phyloP scores from a whole-genome alignment of 1,139 yeast genomes.

The Fermentozyma sake region DNA sequence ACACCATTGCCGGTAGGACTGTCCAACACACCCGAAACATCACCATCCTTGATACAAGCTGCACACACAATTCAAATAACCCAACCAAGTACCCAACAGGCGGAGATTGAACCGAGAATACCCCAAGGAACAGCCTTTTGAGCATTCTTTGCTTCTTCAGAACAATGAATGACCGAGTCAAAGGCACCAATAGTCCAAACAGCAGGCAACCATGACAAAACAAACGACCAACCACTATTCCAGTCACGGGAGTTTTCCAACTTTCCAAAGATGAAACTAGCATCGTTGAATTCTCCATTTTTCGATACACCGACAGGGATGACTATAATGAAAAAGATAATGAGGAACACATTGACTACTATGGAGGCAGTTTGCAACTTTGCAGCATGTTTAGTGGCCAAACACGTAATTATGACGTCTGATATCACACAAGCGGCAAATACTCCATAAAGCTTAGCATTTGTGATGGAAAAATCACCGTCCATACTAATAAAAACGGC shows the following conservation, averaged over 20 bases:
- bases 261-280: slow-evolving; percentile 41
- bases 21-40: slow-evolving; percentile 36
- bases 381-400: slow-evolving; percentile 42
- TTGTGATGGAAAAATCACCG: slow-evolving; percentile 28
- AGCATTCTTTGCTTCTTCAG: slow-evolving; percentile 27
- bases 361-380: slow-evolving; percentile 59
- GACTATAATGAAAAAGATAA: slow-evolving; percentile 60
- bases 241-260: slow-evolving; percentile 53
- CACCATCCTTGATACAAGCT: slow-evolving; percentile 51
- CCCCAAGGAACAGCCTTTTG: slow-evolving; percentile 25
- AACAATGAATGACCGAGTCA: slow-evolving; percentile 29
- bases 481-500: slow-evolving; percentile 29
- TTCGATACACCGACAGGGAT: slow-evolving; percentile 51
- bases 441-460: slow-evolving; percentile 31
- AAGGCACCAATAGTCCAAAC: slow-evolving; percentile 33
- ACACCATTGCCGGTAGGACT: slow-evolving; percentile 48
- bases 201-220: slow-evolving; percentile 26
- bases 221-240: slow-evolving; percentile 59
- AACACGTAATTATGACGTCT: slow-evolving; percentile 26
- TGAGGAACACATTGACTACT: slow-evolving; percentile 48
- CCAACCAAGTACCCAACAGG: slow-evolving; percentile 62
- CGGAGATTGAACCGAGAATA: slow-evolving; percentile 44
- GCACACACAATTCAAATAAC: slow-evolving; percentile 47
- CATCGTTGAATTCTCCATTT: slow-evolving; percentile 32
- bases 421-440: slow-evolving; percentile 30